Percentiles rank a stretch among this genome's conserved stretches.
These are phyloP conservation scores for Aureoboletus auriporus DNA, from an alignment of 768 basidiomycete species.

Conservation along the genomic window DNA sequence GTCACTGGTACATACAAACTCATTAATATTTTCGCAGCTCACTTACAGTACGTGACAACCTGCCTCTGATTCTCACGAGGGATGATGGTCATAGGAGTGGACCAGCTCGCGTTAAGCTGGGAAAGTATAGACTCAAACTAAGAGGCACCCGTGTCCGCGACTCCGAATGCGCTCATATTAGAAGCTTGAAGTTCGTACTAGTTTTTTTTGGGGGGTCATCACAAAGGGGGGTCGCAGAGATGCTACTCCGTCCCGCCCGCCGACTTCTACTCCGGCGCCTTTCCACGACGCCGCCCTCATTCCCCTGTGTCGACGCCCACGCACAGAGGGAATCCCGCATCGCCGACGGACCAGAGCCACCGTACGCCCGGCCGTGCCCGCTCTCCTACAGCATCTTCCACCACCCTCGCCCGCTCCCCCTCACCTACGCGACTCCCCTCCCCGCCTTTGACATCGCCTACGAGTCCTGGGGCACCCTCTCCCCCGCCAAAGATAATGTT, in stretches of 20 bases:
- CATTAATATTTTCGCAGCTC: too few species aligned
- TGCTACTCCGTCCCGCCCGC: background rate
- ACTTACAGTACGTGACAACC: too few species aligned
- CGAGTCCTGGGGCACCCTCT: conserved; percentile 96
- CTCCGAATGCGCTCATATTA: too few species aligned
- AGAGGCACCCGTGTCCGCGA: too few species aligned
- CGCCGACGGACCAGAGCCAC: conserved; percentile 66
- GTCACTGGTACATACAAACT: too few species aligned
- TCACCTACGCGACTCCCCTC: conserved; percentile 59
- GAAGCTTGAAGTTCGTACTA: too few species aligned
- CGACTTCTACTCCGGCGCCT: background rate
- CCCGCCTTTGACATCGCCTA: conserved; percentile 86
- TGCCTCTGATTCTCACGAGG: too few species aligned
- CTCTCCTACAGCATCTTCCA: conserved; percentile 67
- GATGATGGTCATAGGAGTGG: too few species aligned
- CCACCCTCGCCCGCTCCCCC: conserved; percentile 55
- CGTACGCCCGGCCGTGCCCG: conserved; percentile 78
- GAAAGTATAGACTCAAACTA: too few species aligned
- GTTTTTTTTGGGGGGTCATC: too few species aligned
- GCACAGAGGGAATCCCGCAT: conserved; percentile 62
- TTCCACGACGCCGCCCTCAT: conserved; percentile 19
- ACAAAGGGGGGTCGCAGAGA: too few species aligned
- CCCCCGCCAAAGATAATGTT: conserved; percentile 72
- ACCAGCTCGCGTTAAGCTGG: too few species aligned
- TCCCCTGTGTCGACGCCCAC: conserved; percentile 85